Evolutionary conservation across 2,329 filamentous ascomycete genomes (phyloP).

Genomic region (Fusarium sp.): DNA sequence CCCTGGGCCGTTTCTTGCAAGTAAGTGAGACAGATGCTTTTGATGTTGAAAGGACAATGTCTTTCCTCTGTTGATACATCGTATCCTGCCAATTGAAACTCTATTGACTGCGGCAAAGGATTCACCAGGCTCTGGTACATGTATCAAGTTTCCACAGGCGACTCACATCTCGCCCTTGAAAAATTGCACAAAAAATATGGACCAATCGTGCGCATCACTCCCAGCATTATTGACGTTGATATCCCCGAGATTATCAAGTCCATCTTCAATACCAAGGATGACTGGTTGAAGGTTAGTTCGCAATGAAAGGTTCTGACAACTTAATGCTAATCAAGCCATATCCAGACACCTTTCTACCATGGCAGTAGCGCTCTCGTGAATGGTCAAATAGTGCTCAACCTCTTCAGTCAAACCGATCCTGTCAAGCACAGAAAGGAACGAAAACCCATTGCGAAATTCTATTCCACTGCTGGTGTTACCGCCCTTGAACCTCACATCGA

Average conservation of each 20-base stretch:
- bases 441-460: constrained; percentile 46
- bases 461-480: constrained; percentile 35
- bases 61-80: too few relatives aligned
- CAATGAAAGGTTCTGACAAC: neutral
- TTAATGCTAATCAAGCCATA: neutral
- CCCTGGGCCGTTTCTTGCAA: constrained; percentile 49
- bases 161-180: constrained; percentile 47
- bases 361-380: constrained; percentile 43
- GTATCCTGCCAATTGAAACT: too few relatives aligned
- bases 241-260: constrained; percentile 52
- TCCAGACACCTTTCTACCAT: constrained; percentile 44
- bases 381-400: constrained; percentile 41
- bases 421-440: constrained; percentile 37
- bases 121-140: constrained; percentile 54
- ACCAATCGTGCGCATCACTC: constrained; percentile 55
- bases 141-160: constrained; percentile 45
- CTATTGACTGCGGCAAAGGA: constrained; percentile 1
- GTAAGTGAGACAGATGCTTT: constrained; percentile 28
- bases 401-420: constrained; percentile 44
- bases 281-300: constrained; percentile 49
- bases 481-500: constrained; percentile 46
- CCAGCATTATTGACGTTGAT: constrained; percentile 53
- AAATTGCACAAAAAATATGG: constrained; percentile 54
- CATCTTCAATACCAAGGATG: constrained; percentile 50
- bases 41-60: too few relatives aligned